A percentile compares a stretch with the other conserved stretches of the same genome.
Conservation (phyloP, 208 protist genomes). For the Leishmania tropica region DNA sequence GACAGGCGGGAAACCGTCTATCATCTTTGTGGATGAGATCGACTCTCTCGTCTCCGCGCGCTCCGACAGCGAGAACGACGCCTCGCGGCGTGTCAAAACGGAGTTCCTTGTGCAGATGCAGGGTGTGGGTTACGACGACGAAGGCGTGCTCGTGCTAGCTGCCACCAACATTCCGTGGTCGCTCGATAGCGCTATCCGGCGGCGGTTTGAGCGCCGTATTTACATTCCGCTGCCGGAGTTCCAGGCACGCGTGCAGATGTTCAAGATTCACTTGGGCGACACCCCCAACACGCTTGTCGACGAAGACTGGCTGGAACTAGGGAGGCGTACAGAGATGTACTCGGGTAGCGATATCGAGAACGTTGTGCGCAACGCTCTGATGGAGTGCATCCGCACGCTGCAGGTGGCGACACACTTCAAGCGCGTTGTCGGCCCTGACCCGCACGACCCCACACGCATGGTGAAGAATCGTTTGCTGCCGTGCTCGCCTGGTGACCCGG, state of each 20-base stretch:
- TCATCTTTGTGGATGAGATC: slow-evolving; percentile 97
- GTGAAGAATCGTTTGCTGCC: slow-evolving; percentile 88
- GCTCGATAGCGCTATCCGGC: slow-evolving; percentile 91
- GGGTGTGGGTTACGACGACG: slow-evolving; percentile 84
- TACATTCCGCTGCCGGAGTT: slow-evolving; percentile 94
- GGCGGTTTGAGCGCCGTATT: slow-evolving; percentile 93
- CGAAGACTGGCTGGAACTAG: slow-evolving; percentile 93
- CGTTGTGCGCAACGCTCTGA: slow-evolving; percentile 97
- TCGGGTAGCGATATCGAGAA: slow-evolving; percentile 97
- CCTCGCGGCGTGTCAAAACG: slow-evolving; percentile 98
- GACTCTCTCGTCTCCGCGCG: slow-evolving; percentile 91
- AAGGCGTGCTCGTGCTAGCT: slow-evolving; percentile 91
- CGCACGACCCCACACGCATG: slow-evolving; percentile 70
- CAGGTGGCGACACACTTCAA: slow-evolving; percentile 99
- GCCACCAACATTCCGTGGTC: slow-evolving; percentile 93
- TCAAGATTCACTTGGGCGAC: slow-evolving; percentile 96
- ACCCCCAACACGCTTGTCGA: slow-evolving; percentile 89
- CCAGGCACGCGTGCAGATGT: slow-evolving; percentile 86
- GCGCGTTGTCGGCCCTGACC: slow-evolving; percentile 76
- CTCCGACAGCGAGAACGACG: slow-evolving; percentile 90
- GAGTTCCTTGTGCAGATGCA: slow-evolving; percentile 99
- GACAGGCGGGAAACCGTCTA: slow-evolving; percentile 78
- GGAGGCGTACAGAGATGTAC: slow-evolving; percentile 91
- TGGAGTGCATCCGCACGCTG: slow-evolving; percentile 97
- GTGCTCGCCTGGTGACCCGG: slow-evolving; percentile 94